These are phyloP conservation scores for Fusarium continuum DNA, from an alignment of 2,329 filamentous ascomycete species.

Conservation along the genomic window DNA sequence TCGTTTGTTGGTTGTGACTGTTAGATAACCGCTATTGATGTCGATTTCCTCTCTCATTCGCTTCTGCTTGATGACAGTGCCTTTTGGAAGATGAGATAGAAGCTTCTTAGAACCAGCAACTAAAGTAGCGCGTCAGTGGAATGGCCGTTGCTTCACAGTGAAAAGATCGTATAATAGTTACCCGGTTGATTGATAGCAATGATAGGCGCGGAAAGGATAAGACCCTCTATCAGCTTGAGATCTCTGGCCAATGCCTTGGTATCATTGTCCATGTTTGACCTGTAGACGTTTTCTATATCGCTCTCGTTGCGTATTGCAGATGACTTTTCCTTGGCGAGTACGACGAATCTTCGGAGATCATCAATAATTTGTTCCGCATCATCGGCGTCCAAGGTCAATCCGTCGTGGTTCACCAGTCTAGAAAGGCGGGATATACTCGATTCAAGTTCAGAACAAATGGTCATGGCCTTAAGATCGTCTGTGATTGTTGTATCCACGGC, in stretches of 20 bases:
- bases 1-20: constrained; percentile 17
- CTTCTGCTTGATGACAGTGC: constrained; percentile 21
- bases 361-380: constrained; percentile 30
- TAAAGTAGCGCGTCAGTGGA: not conserved
- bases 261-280: not conserved
- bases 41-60: constrained; percentile 21
- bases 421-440: constrained; percentile 17
- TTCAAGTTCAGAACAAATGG: constrained; percentile 18
- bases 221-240: constrained; percentile 7
- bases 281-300: rapidly evolving
- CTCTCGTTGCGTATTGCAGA: not conserved
- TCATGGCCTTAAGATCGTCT: not conserved
- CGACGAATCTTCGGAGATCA: constrained; percentile 11
- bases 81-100: not conserved
- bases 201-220: constrained; percentile 5
- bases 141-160: not conserved
- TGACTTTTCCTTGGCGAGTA: constrained; percentile 5
- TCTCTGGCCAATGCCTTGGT: not conserved
- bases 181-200: constrained; percentile 9
- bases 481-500: not conserved
- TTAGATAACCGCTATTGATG: not conserved
- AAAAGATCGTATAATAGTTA: not conserved
- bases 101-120: not conserved
- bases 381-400: constrained; percentile 10
- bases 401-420: constrained; percentile 3